A percentile compares a stretch with the other conserved stretches of the same genome.
phyloP scores from a whole-genome alignment of 345 rosid species.

The Rhodamnia rubescens region DNA sequence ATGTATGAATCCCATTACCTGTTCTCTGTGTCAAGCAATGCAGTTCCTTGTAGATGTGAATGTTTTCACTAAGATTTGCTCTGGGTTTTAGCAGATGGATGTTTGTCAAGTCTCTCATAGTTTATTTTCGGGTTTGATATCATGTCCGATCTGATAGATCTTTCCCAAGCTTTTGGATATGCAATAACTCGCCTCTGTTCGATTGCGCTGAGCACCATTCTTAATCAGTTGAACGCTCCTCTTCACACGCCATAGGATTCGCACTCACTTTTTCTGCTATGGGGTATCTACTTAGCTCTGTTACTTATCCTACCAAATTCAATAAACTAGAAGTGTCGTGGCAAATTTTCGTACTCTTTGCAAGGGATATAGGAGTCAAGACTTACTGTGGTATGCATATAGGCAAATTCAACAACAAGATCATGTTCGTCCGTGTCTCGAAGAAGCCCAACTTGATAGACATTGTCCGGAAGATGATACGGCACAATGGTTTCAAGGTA shows the following conservation, averaged over 20 bases:
- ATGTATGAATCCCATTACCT: background rate
- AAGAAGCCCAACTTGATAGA: background rate
- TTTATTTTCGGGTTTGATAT: background rate
- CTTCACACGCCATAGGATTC: background rate
- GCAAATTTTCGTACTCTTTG: background rate
- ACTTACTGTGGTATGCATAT: background rate
- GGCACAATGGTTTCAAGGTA: background rate
- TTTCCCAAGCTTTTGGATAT: background rate
- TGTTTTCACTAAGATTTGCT: background rate
- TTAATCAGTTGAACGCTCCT: background rate
- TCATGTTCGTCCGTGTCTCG: conserved; percentile 11
- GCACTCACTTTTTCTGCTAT: background rate
- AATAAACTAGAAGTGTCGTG: background rate
- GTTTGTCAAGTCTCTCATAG: background rate
- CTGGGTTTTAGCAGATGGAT: background rate
- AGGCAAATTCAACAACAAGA: conserved; percentile 11
- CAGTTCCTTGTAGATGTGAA: background rate
- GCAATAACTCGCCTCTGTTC: background rate
- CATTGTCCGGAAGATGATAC: conserved; percentile 2
- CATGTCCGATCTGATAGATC: background rate
- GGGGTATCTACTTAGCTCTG: background rate
- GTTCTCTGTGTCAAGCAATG: background rate
- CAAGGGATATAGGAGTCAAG: background rate
- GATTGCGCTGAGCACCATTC: background rate
- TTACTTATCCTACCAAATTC: background rate